phyloP scores from a whole-genome alignment of 495 filamentous ascomycete genomes.

The Melanomma pulvis-pyrius region DNA sequence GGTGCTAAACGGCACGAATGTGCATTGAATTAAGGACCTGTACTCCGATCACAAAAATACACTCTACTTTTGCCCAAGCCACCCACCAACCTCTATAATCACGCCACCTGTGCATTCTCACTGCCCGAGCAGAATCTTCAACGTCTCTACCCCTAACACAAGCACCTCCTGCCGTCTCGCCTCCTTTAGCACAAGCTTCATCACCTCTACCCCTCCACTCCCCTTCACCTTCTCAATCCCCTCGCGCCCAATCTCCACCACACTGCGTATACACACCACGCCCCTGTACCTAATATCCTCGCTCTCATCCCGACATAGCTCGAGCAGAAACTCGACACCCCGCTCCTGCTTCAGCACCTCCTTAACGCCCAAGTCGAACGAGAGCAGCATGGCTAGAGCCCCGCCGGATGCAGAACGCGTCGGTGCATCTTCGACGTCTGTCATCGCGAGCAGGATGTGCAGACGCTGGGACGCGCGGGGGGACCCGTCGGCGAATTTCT shows the following conservation, averaged over 20 bases:
- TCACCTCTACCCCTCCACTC: slow-evolving; percentile 37
- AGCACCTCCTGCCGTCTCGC: slow-evolving; percentile 29
- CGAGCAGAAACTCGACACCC: slow-evolving; percentile 70
- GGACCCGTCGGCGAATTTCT: slow-evolving; percentile 72
- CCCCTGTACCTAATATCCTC: slow-evolving; percentile 71
- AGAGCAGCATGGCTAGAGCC: slow-evolving; percentile 79
- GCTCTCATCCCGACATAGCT: slow-evolving; percentile 72
- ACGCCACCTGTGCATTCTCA: background rate
- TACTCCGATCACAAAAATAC: background rate
- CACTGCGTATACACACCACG: slow-evolving; percentile 71
- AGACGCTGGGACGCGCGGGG: slow-evolving; percentile 67
- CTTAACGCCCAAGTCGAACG: slow-evolving; percentile 70
- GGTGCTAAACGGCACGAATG: too few species aligned
- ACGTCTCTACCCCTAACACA: slow-evolving; percentile 28
- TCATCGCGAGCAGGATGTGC: slow-evolving; percentile 81
- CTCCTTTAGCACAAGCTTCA: slow-evolving; percentile 37
- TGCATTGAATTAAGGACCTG: too few species aligned
- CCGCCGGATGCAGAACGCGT: slow-evolving; percentile 86
- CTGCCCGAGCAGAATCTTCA: slow-evolving; percentile 34
- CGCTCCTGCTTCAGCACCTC: slow-evolving; percentile 68
- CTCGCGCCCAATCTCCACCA: slow-evolving; percentile 55
- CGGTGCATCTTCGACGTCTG: slow-evolving; percentile 77
- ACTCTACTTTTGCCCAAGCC: background rate
- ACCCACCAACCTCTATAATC: background rate
- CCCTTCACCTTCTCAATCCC: slow-evolving; percentile 50